Evolutionary conservation across 139 green algal species (phyloP).

Genomic region (Coelastrella sp.): DNA sequence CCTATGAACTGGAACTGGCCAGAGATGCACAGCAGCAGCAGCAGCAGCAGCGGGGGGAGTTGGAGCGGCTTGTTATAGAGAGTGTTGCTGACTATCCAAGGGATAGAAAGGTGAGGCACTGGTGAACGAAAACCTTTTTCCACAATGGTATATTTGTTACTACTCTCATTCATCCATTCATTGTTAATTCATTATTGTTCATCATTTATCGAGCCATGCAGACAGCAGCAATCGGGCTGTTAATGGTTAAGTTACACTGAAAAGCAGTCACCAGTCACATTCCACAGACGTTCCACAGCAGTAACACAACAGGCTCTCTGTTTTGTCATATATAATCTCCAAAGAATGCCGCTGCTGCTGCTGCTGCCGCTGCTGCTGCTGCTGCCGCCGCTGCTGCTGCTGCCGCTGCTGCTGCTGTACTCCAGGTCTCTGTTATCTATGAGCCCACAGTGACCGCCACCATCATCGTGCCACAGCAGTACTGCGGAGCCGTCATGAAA

Average conservation of each 20-base stretch:
- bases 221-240: no score
- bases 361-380: not conserved
- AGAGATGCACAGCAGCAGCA: slow-evolving; percentile 36
- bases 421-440: slow-evolving; percentile 57
- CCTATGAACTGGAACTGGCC: slow-evolving; percentile 75
- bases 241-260: no score
- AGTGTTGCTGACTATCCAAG: slow-evolving; percentile 79
- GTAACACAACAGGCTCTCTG: no score
- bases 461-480: slow-evolving; percentile 82
- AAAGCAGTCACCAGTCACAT: no score
- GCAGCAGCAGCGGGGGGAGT: not conserved
- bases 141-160: not conserved
- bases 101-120: slow-evolving; percentile 25
- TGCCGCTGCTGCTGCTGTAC: slow-evolving; percentile 19
- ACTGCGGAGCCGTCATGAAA: slow-evolving; percentile 82
- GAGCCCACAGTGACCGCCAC: slow-evolving; percentile 94
- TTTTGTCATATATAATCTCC: no score
- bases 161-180: not conserved
- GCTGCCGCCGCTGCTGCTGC: slow-evolving; percentile 17
- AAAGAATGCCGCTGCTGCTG: not conserved
- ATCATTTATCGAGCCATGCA: no score
- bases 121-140: no score
- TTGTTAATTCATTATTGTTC: not conserved
- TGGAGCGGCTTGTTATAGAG: slow-evolving; percentile 63
- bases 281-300: no score